Conservation (phyloP, 805 yeast genomes). For the Maudiozyma bulderi region DNA sequence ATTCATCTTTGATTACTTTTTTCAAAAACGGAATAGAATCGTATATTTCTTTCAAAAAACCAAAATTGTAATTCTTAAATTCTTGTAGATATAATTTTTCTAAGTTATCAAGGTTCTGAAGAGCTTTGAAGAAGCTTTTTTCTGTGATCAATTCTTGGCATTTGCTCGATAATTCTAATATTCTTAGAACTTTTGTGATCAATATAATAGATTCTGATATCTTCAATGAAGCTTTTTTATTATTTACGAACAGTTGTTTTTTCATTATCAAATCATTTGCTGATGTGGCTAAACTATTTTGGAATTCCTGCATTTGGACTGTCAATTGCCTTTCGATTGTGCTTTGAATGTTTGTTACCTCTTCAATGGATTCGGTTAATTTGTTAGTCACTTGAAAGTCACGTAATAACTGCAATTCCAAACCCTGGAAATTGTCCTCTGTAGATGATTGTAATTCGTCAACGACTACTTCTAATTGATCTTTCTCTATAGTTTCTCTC, state of each 20-base stretch:
- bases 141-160: slow-evolving; percentile 71
- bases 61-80: slow-evolving; percentile 56
- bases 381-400: slow-evolving; percentile 29
- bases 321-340: slow-evolving; percentile 46
- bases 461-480: slow-evolving; percentile 15
- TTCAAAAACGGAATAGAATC: slow-evolving; percentile 70
- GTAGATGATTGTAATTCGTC: slow-evolving; percentile 25
- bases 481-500: slow-evolving; percentile 21
- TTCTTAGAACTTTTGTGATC: slow-evolving; percentile 64
- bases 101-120: slow-evolving; percentile 71
- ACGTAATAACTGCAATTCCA: slow-evolving; percentile 25
- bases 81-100: slow-evolving; percentile 59
- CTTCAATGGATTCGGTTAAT: slow-evolving; percentile 42
- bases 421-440: slow-evolving; percentile 28
- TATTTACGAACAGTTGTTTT: slow-evolving; percentile 49
- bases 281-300: slow-evolving; percentile 48
- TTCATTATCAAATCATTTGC: slow-evolving; percentile 55
- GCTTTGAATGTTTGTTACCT: slow-evolving; percentile 51
- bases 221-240: slow-evolving; percentile 55
- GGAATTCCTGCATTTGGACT: slow-evolving; percentile 46
- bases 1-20: slow-evolving; percentile 62
- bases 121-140: slow-evolving; percentile 73
- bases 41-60: slow-evolving; percentile 57
- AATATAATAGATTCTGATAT: slow-evolving; percentile 64
- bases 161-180: slow-evolving; percentile 76